Evolutionary conservation across 805 yeast species (phyloP), one percentile per base, ranked within the genome.

Genomic region (Metschnikowia lochheadii): DNA sequence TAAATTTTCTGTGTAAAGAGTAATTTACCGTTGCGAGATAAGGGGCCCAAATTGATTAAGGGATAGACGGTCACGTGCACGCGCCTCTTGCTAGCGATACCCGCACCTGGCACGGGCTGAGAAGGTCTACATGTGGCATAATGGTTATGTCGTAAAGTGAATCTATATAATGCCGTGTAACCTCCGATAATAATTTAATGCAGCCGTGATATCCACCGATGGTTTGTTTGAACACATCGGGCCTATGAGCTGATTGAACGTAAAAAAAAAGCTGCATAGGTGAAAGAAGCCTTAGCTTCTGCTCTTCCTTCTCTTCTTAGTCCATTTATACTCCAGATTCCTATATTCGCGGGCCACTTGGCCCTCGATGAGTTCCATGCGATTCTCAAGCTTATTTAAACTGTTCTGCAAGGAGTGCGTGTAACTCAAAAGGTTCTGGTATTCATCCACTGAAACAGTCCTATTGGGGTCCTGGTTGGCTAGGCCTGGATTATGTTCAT

Each of bases 341-440:
- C 48, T 37, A n/a, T 21, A 40, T 33, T 54, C 56, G n/a, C 51
- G 60, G 39, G 56, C 55, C 21, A 60, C 36, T n/a, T 32, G 64
- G 31, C 61, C 67, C 52, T 68, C 74, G 26, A 69, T 50, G 13
- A 51, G 44, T 41, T 59, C 55, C 26, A 70, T 48, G 32, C 73
- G 45, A 15, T 34, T 34, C 49, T 64, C 67, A 58, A 70, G 62
- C 33, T 52, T 56, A 37, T 41, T 51, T 45, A 70, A 51, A 38
- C 55, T 63, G 10, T 62, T 64, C 49, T 70, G 72, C n/a, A 71
- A 55, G 1, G 60, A 49, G 18, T 64, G 66, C 3, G 74, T 66
- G 50, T 69, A 69, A 5, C 58, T 53, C n/a, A 67, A 66, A 40
- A 71, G 58, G 41, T 70, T 72, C 37, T 67, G 70, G 55, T 70